phyloP scores from a whole-genome alignment of 2,329 filamentous ascomycete genomes.

The Fusarium sp. region DNA sequence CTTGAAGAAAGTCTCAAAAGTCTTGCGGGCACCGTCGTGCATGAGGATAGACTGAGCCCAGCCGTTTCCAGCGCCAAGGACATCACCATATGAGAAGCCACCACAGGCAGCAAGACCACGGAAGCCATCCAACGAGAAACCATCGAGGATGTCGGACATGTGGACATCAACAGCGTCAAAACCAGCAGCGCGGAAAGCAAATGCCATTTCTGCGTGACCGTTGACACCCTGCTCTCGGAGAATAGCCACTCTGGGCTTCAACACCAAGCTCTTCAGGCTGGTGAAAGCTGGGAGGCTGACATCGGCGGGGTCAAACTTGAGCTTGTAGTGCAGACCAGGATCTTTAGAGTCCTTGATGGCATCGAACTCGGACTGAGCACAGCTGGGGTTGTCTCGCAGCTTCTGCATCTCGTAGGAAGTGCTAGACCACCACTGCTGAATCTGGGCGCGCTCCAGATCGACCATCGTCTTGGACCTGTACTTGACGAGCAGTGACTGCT shows the following conservation, averaged over 20 bases:
- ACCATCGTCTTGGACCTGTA: constrained; percentile 75
- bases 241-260: constrained; percentile 80
- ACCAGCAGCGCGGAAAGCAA: constrained; percentile 89
- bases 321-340: constrained; percentile 84
- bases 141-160: constrained; percentile 91
- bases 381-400: constrained; percentile 85
- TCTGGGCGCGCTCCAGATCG: constrained; percentile 71
- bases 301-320: constrained; percentile 82
- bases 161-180: constrained; percentile 94
- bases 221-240: constrained; percentile 96
- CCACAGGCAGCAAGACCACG: constrained; percentile 92
- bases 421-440: constrained; percentile 88
- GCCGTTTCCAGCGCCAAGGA: constrained; percentile 88
- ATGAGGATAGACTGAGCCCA: constrained; percentile 95
- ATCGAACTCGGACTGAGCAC: constrained; percentile 83
- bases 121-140: constrained; percentile 82
- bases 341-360: constrained; percentile 78
- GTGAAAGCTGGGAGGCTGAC: constrained; percentile 70
- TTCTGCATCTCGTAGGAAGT: constrained; percentile 94
- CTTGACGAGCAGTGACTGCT: constrained; percentile 80
- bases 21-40: constrained; percentile 76
- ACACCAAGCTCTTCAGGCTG: constrained; percentile 61
- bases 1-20: constrained; percentile 87
- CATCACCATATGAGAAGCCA: constrained; percentile 90
- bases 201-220: constrained; percentile 96